Conservation (phyloP, 1,284 basidiomycete species). For the Apiotrichum laibachii region DNA sequence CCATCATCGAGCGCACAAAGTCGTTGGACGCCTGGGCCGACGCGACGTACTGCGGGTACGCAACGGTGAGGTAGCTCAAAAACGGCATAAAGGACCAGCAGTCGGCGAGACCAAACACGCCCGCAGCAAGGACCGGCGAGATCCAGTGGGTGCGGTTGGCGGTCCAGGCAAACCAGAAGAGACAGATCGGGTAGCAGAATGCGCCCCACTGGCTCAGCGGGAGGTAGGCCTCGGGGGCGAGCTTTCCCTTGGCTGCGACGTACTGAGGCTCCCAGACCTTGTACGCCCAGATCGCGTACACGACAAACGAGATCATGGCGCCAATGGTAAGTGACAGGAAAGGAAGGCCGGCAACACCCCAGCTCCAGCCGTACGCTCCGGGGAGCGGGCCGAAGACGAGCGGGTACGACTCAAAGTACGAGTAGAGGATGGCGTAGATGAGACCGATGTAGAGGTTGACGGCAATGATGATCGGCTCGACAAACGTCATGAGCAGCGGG, state of each 20-base stretch:
- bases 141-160: slow-evolving; percentile 39
- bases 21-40: slow-evolving; percentile 47
- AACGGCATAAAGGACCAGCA: slow-evolving; percentile 25
- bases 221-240: slow-evolving; percentile 21
- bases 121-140: slow-evolving; percentile 37
- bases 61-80: slow-evolving; percentile 57
- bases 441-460: slow-evolving; percentile 35
- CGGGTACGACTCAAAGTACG: slow-evolving; percentile 31
- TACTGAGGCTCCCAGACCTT: slow-evolving; percentile 35
- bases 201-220: slow-evolving; percentile 41
- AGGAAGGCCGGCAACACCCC: slow-evolving; percentile 35
- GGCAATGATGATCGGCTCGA: slow-evolving; percentile 42
- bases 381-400: slow-evolving; percentile 1
- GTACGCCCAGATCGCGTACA: slow-evolving; percentile 39
- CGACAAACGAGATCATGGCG: slow-evolving; percentile 9
- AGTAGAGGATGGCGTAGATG: slow-evolving; percentile 37
- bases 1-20: slow-evolving; percentile 48
- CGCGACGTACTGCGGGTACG: slow-evolving; percentile 61
- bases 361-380: slow-evolving; percentile 35
- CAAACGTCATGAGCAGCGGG: slow-evolving; percentile 39
- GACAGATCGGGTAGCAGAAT: slow-evolving; percentile 40
- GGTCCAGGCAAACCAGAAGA: slow-evolving; percentile 49
- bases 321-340: slow-evolving; percentile 41
- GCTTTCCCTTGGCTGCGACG: slow-evolving; percentile 10
- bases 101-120: slow-evolving; percentile 37